These are phyloP conservation scores for Protomyces inouyei DNA, from an alignment of 1,139 yeast genomes.

Conservation along the genomic window DNA sequence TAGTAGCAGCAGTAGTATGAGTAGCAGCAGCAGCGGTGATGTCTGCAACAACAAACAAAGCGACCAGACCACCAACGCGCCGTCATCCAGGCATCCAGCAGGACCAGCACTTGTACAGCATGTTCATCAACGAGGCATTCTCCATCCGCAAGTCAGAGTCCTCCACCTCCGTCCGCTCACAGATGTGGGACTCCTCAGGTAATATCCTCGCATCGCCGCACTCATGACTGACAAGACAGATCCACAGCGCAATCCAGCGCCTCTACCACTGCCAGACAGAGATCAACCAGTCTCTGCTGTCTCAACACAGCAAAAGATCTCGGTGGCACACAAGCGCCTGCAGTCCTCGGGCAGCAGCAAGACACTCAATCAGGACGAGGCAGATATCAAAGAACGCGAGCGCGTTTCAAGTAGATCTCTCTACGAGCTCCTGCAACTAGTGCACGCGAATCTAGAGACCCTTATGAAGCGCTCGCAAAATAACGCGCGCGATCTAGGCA, in stretches of 20 bases:
- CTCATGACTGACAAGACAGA: background rate
- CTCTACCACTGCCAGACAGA: constrained; percentile 21
- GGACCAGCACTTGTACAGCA: background rate
- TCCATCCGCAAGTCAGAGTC: constrained; percentile 15
- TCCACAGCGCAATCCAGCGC: constrained; percentile 19
- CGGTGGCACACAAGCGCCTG: constrained; percentile 13
- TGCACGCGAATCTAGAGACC: constrained; percentile 17
- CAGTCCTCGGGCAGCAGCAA: constrained; percentile 6
- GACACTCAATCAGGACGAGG: constrained; percentile 7
- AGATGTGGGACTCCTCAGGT: constrained; percentile 27
- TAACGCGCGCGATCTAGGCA: constrained; percentile 23
- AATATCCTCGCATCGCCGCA: background rate
- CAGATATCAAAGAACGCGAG: background rate
- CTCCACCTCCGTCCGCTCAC: constrained; percentile 5
- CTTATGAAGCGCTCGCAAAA: constrained; percentile 22
- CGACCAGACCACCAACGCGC: no score
- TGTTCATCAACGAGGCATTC: background rate
- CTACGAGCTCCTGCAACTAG: constrained; percentile 6
- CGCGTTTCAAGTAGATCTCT: constrained; percentile 5
- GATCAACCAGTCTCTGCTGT: constrained; percentile 10
- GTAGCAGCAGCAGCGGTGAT: no score
- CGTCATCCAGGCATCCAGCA: no score
- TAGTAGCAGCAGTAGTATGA: no score
- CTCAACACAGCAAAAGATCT: constrained; percentile 14
- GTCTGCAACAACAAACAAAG: no score